phyloP scores from a whole-genome alignment of 805 yeast genomes.

The Torulaspora gathmanii region DNA sequence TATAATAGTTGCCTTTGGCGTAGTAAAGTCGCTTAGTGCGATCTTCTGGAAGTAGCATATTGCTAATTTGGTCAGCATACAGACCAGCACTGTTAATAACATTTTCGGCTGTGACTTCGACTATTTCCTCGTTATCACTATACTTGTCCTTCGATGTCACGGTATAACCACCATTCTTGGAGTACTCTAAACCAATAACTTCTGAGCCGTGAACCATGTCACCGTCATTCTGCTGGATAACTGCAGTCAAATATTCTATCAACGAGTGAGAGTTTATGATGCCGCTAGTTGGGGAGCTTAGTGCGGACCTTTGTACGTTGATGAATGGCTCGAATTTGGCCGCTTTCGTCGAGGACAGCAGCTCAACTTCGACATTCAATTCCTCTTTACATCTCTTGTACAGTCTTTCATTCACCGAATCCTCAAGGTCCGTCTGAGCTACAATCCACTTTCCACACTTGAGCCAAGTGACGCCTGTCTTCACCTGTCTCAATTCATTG shows the following conservation, averaged over 20 bases:
- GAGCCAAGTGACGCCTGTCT: conserved; percentile 51
- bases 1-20: conserved; percentile 83
- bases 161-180: conserved; percentile 28
- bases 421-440: conserved; percentile 68
- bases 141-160: conserved; percentile 31
- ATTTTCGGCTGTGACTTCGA: conserved; percentile 47
- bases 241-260: conserved; percentile 53
- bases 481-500: conserved; percentile 37
- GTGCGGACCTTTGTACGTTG: conserved; percentile 53
- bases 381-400: conserved; percentile 43
- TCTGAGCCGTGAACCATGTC: conserved; percentile 60
- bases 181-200: conserved; percentile 41
- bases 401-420: conserved; percentile 52
- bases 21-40: conserved; percentile 56
- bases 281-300: conserved; percentile 79
- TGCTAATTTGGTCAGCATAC: conserved; percentile 66
- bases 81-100: conserved; percentile 79
- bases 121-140: conserved; percentile 32
- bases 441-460: conserved; percentile 84
- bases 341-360: conserved; percentile 46
- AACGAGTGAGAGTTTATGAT: conserved; percentile 77
- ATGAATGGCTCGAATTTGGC: conserved; percentile 59
- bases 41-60: conserved; percentile 59
- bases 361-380: conserved; percentile 56
- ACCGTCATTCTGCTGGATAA: conserved; percentile 55